These are phyloP conservation scores for Endotrypanum monterogeii DNA, from an alignment of 208 protist genomes.

Conservation along the genomic window DNA sequence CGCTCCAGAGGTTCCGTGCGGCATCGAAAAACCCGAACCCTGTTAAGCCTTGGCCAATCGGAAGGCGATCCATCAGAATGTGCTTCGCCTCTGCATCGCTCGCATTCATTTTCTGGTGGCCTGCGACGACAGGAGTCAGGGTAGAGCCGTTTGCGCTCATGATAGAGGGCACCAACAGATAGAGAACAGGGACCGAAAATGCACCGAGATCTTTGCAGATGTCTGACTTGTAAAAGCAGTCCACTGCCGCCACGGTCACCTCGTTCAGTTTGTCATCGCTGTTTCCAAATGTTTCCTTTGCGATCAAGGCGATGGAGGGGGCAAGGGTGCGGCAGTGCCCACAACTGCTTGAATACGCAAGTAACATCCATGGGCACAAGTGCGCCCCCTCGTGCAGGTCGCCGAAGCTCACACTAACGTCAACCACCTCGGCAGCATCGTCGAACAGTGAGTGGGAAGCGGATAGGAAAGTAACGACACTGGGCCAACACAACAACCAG, in stretches of 20 bases:
- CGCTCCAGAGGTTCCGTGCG: slow-evolving; percentile 11
- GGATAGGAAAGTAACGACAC: background rate
- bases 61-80: slow-evolving; percentile 4
- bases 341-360: slow-evolving; percentile 59
- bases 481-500: background rate
- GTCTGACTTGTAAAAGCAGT: slow-evolving; percentile 40
- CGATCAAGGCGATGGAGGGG: slow-evolving; percentile 14
- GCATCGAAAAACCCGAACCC: slow-evolving; percentile 5
- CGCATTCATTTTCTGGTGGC: background rate
- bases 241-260: slow-evolving; percentile 39
- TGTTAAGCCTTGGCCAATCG: slow-evolving; percentile 6
- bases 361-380: slow-evolving; percentile 62
- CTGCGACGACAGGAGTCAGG: slow-evolving; percentile 1
- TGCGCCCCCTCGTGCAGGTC: slow-evolving; percentile 30
- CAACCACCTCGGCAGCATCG: slow-evolving; percentile 16
- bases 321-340: slow-evolving; percentile 54
- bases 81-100: background rate
- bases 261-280: slow-evolving; percentile 14
- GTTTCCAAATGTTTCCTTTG: slow-evolving; percentile 12
- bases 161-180: slow-evolving; percentile 35
- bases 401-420: slow-evolving; percentile 21
- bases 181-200: slow-evolving; percentile 33
- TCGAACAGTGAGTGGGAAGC: slow-evolving; percentile 17
- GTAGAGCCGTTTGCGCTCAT: background rate
- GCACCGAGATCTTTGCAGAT: slow-evolving; percentile 37